phyloP scores from a whole-genome alignment of 2,329 filamentous ascomycete species.

The Thyridium curvatum region DNA sequence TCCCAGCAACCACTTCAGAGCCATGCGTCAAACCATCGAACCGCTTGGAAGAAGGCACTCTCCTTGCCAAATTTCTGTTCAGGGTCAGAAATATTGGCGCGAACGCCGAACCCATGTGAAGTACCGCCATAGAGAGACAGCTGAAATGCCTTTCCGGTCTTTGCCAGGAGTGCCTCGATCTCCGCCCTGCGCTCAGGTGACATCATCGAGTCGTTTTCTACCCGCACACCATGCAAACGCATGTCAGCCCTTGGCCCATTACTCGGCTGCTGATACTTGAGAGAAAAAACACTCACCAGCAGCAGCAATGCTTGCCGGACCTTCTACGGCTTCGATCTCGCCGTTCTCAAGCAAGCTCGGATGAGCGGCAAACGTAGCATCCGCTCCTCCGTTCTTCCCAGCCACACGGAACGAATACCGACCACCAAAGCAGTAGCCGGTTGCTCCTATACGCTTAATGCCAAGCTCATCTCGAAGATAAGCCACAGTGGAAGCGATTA shows the following conservation, averaged over 20 bases:
- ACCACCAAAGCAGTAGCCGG: conserved; percentile 51
- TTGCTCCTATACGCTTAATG: conserved; percentile 45
- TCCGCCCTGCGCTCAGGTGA: conserved; percentile 45
- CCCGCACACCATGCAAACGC: too few relatives aligned
- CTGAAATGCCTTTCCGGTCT: conserved; percentile 54
- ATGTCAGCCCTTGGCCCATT: too few relatives aligned
- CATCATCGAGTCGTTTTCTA: conserved; percentile 55
- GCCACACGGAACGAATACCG: neutral
- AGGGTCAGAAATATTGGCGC: conserved; percentile 49
- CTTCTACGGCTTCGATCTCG: conserved; percentile 51
- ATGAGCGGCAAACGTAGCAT: neutral
- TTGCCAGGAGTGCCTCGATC: conserved; percentile 52
- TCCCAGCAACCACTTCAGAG: too few relatives aligned
- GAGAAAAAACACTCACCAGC: conserved; percentile 34
- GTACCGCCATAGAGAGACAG: conserved; percentile 64
- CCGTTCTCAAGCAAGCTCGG: conserved; percentile 34
- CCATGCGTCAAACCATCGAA: conserved; percentile 65
- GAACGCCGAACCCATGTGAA: conserved; percentile 67
- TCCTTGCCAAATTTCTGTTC: conserved; percentile 66
- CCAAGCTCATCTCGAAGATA: conserved; percentile 41
- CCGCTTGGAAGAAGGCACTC: conserved; percentile 69
- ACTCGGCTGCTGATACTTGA: too few relatives aligned
- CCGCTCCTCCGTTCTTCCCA: neutral
- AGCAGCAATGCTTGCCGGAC: conserved; percentile 55
- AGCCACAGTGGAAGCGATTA: conserved; percentile 37